Evolutionary conservation across 139 green algal species (phyloP), one percentile per base, ranked within the genome.

Genomic region (Tetratostichococcus sp.): DNA sequence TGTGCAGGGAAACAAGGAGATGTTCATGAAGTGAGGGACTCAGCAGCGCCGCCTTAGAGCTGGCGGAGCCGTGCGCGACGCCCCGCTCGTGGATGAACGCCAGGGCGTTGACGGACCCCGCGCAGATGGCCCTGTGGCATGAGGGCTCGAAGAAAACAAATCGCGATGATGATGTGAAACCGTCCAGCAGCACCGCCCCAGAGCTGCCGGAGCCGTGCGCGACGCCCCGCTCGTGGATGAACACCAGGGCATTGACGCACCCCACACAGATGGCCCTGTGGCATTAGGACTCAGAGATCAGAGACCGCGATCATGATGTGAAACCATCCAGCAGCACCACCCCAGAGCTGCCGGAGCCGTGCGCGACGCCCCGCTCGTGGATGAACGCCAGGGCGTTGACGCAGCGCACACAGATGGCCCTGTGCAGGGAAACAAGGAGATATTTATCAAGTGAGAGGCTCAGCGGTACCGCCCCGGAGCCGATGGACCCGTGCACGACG

Each of bases 401-500:
- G 11, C 85, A 59, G 14, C 81, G 80, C 2, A 42, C 30, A 0
- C 75, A 70, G 5, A n/a, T n/a, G n/a, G n/a, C n/a, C n/a, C n/a
- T n/a, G n/a, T n/a, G n/a, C n/a, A n/a, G n/a, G n/a, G n/a, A n/a
- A n/a, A n/a, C n/a, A n/a, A n/a, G n/a, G n/a, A n/a, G n/a, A n/a
- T n/a, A n/a, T n/a, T n/a, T n/a, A n/a, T n/a, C n/a, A n/a, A n/a
- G n/a, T n/a, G n/a, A n/a, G n/a, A n/a, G 84, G 71, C 70, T 86
- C 25, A 95, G 68, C 66, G 93, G 76, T 35, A 95, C 72, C 14
- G 81, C 87, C 14, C 88, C 91, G 35, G 72, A 82, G 43, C 84
- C 85, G 21, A 95, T 75, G 0, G 87, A 88, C 28, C 89, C 91
- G 79, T 95, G 91, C 65, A 87, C 83, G 23, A 93, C 87, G 30